These are phyloP conservation scores for Phanerodontia chrysosporium DNA, from an alignment of 768 basidiomycete species.

Conservation along the genomic window DNA sequence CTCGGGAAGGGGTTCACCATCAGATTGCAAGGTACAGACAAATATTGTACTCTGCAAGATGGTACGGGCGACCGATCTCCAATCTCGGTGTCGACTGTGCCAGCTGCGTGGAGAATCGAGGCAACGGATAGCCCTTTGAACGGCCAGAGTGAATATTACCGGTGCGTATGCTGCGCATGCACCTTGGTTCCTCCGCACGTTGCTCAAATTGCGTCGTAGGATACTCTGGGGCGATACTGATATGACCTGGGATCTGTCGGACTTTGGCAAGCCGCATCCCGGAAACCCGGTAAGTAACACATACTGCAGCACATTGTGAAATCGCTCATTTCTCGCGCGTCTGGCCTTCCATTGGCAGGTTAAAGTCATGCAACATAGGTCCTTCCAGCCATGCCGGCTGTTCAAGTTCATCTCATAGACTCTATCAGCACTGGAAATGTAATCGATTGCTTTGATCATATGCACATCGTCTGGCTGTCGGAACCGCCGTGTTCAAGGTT, in stretches of 20 bases:
- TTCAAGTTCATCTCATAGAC: background rate
- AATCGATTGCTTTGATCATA: no score
- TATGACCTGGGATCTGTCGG: slow-evolving; percentile 3
- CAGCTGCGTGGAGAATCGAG: slow-evolving; percentile 4
- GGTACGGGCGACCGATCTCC: background rate
- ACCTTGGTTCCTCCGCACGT: no score
- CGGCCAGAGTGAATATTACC: background rate
- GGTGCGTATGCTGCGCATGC: background rate
- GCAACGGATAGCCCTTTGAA: background rate
- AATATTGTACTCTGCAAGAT: slow-evolving; percentile 4
- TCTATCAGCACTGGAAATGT: no score
- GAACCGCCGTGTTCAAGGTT: background rate
- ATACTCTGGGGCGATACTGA: slow-evolving; percentile 3
- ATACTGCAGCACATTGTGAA: no score
- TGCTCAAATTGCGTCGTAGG: no score
- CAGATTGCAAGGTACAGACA: slow-evolving; percentile 4
- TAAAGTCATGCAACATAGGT: background rate
- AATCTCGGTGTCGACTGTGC: background rate
- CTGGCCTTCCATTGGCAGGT: no score
- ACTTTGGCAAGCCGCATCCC: background rate
- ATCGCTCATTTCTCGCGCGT: no score
- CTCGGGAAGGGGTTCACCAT: slow-evolving; percentile 3
- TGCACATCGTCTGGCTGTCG: no score
- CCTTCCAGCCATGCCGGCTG: background rate
- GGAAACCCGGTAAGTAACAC: no score